Base-by-base conservation (phyloP, 768 basidiomycete genomes). In the Gloeophyllum trabeum region DNA sequence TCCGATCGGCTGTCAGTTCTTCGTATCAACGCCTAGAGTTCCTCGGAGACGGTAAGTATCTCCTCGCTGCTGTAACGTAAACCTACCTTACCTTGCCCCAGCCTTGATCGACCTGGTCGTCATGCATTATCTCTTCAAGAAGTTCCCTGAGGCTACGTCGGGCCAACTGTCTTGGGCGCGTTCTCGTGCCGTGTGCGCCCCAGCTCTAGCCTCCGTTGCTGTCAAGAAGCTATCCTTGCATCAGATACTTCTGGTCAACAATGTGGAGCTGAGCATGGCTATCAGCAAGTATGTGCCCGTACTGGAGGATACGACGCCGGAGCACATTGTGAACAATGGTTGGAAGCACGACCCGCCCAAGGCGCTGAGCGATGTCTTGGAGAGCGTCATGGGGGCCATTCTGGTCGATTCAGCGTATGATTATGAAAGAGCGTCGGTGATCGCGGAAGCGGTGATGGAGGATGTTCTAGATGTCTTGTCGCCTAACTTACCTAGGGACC, bases 301-400 rank as follows among this genome's bases (percentile, higher is more conserved):
- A 19, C 67, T 91, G 1, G 64, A 73, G 48, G 58, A 62, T 1
- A 64, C 78, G 35, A 64, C 78, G 0, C 69, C 66, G 0, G 68
- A 71, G 38, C 76, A 84, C 37, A 75, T 86, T 16, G 71, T 89
- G 35, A 56, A 70, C 10, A 67, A 72, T 25, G 77, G 81, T 4
- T 92, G 88, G 89, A 75, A 75, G 50, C 81, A 79, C 47, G 81
- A 89, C 51, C 87, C 89, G 6, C 89, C 91, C 0, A 94, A 94
- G 59, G 80, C 75, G 4, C 61, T 90, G 24, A 81, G 84, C 43
- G 91, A 94, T 53, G 73, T 89, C 3, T 69, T 93, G 41, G 91
- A 94, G 60, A 84, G 88, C 41, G 61, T 93, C 4, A 63, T 91
- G 24, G 91, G 88, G 1, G 89, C 87, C 2, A 65, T 94, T 16